These are phyloP conservation scores for Stenogyne calaminthoides DNA, from an alignment of 305 asterid genomes.

Conservation along the genomic window DNA sequence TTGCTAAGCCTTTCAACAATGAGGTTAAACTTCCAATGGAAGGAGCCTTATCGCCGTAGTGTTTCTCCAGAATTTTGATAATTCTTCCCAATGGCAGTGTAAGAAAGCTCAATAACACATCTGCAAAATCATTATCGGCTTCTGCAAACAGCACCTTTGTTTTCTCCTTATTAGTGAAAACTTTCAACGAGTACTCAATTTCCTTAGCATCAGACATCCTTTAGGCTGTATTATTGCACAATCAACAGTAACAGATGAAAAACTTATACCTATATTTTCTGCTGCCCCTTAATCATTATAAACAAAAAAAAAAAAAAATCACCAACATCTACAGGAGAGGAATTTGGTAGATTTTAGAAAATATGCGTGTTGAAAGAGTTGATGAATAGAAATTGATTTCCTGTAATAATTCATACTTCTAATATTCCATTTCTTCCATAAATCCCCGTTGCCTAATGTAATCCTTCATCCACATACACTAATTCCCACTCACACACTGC, in stretches of 20 bases:
- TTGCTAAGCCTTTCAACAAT: slow-evolving; percentile 9
- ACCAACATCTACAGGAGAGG: no score
- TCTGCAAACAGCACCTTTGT: not conserved
- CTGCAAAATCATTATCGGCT: not conserved
- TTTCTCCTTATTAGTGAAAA: slow-evolving; percentile 15
- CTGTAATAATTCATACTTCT: not conserved
- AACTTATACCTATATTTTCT: not conserved
- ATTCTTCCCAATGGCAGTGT: slow-evolving; percentile 22
- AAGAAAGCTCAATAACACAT: slow-evolving; percentile 13
- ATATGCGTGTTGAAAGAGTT: not conserved
- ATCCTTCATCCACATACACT: no score
- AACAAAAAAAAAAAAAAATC: no score
- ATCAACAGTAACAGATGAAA: not conserved
- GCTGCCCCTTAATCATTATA: not conserved
- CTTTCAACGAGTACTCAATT: not conserved
- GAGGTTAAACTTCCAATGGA: slow-evolving; percentile 25
- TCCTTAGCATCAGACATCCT: slow-evolving; percentile 9
- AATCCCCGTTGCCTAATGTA: no score
- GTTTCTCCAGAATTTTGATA: slow-evolving; percentile 2
- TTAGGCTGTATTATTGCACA: not conserved
- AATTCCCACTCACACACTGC: not conserved
- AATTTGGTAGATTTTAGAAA: not conserved
- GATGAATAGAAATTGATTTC: not conserved
- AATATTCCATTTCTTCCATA: not conserved
- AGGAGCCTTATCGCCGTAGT: not conserved